Base-by-base conservation (phyloP, 495 filamentous ascomycete genomes). In the Daldinia childiae region DNA sequence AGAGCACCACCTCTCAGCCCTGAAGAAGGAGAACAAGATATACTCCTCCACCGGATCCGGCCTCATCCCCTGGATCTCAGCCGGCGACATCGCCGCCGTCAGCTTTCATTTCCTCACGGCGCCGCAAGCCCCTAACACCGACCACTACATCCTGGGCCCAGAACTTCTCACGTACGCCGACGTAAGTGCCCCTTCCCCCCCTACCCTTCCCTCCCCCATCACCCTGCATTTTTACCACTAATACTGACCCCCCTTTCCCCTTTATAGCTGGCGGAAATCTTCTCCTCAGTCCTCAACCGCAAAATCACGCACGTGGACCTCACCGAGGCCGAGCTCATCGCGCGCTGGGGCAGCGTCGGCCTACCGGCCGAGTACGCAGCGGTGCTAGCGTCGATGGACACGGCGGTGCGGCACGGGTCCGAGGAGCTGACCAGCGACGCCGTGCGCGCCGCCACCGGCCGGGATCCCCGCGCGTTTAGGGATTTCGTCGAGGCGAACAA, bases 61-160 rank as follows among this genome's bases (percentile, higher is more conserved):
- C 17, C 81, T 79, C 64, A 75, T 87, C 50, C 80, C 82, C 0
- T 86, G 82, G 73, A 72, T 86, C n/a, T 80, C 79, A 19, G 79
- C 79, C 6, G 71, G 81, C 15, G 85, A 86, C 60, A 84, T 87
- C 55, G 83, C 84, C 1, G 77, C 79, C 21, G 81, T 85, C 2
- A 84, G 81, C 27, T 79, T 82, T 41, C 68, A 77, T 34, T 78
- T 78, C 3, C 68, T 87, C 51, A 86, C 81, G 7, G 75, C 77
- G 17, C 34, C 68, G 50, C 69, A 77, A n/a, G 61, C 82, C 12
- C 78, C 79, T 17, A 85, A 86, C 60, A 80, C 78, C 0, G 84
- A 85, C 50, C 79, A 79, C 62, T 6, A 80, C 15, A 64, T 87
- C 15, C 64, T 87, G 4, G 85, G 85, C 6, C 75, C 82, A 1